phyloP scores from a whole-genome alignment of 352 stramenopile genomes.

The Phytopythium cucurbitacearum region DNA sequence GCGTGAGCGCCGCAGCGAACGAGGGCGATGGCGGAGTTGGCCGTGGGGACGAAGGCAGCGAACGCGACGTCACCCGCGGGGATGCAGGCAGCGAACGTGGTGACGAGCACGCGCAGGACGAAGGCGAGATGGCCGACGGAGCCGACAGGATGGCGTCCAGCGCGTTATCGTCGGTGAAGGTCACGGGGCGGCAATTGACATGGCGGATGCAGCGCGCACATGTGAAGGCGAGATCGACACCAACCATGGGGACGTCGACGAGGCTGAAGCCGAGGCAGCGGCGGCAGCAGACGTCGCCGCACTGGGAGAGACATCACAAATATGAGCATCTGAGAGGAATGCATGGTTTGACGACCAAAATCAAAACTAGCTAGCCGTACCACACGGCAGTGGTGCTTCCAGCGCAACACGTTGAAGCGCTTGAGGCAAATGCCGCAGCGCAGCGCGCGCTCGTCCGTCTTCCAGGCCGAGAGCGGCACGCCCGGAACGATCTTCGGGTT shows the following conservation, averaged over 20 bases:
- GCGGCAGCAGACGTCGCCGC: slow-evolving; percentile 65
- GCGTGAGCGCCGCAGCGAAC: slow-evolving; percentile 34
- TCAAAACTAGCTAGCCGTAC: slow-evolving; percentile 21
- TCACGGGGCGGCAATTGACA: slow-evolving; percentile 29
- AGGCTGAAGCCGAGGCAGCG: slow-evolving; percentile 65
- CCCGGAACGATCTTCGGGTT: slow-evolving; percentile 39
- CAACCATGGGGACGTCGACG: slow-evolving; percentile 55
- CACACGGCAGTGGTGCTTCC: slow-evolving; percentile 65
- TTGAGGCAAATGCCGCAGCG: slow-evolving; percentile 65
- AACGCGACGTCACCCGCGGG: too few species aligned
- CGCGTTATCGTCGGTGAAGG: background rate
- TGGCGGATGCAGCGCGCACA: slow-evolving; percentile 57
- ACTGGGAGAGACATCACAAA: slow-evolving; percentile 27
- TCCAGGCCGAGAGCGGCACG: slow-evolving; percentile 49
- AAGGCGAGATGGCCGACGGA: background rate
- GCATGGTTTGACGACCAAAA: background rate
- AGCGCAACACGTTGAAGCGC: slow-evolving; percentile 57
- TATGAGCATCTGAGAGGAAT: slow-evolving; percentile 12
- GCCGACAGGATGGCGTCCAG: slow-evolving; percentile 6
- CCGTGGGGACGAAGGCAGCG: too few species aligned
- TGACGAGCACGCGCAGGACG: slow-evolving; percentile 2
- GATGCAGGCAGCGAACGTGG: background rate
- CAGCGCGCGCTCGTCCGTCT: slow-evolving; percentile 32
- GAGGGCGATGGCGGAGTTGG: slow-evolving; percentile 10
- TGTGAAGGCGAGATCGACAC: slow-evolving; percentile 63